These are phyloP conservation scores for Melanogaster broomeanus DNA, from an alignment of 768 basidiomycete genomes.

Conservation along the genomic window DNA sequence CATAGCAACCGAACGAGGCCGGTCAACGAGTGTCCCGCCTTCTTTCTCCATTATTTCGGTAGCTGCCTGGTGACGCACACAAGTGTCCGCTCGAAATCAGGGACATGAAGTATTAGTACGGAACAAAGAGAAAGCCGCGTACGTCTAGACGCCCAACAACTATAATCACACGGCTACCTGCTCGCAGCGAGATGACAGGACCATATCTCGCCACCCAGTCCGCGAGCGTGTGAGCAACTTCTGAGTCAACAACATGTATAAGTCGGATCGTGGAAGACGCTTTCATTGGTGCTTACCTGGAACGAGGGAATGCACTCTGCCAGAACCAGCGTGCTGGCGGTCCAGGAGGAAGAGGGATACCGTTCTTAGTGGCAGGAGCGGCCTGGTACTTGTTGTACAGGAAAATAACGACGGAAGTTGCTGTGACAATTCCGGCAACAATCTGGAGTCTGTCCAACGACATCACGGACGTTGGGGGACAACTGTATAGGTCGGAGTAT, in stretches of 20 bases:
- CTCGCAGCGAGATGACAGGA: slow-evolving; percentile 55
- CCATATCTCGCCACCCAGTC: slow-evolving; percentile 60
- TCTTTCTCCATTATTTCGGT: slow-evolving; percentile 43
- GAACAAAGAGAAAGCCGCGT: neutral
- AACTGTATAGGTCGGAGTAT: neutral
- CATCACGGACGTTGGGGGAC: neutral
- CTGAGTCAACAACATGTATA: slow-evolving; percentile 1
- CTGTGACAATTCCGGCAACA: neutral
- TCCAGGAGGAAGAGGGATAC: neutral
- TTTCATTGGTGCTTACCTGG: neutral
- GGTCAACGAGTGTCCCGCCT: slow-evolving; percentile 34
- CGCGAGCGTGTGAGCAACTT: slow-evolving; percentile 37
- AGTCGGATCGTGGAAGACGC: too few species aligned
- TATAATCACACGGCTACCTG: slow-evolving; percentile 36
- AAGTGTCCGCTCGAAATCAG: neutral
- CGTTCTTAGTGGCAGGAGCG: neutral
- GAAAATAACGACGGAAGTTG: neutral
- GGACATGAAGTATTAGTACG: neutral
- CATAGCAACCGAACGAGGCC: slow-evolving; percentile 38
- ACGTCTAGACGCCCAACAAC: slow-evolving; percentile 22
- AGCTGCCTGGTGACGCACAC: slow-evolving; percentile 27
- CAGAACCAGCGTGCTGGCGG: slow-evolving; percentile 10
- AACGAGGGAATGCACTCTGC: slow-evolving; percentile 1
- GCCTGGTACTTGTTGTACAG: neutral
- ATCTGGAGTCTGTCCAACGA: neutral